A percentile compares a stretch with the other conserved stretches of the same genome.
Conservation (phyloP, 345 rosid genomes). For the Salix suchowensis region DNA sequence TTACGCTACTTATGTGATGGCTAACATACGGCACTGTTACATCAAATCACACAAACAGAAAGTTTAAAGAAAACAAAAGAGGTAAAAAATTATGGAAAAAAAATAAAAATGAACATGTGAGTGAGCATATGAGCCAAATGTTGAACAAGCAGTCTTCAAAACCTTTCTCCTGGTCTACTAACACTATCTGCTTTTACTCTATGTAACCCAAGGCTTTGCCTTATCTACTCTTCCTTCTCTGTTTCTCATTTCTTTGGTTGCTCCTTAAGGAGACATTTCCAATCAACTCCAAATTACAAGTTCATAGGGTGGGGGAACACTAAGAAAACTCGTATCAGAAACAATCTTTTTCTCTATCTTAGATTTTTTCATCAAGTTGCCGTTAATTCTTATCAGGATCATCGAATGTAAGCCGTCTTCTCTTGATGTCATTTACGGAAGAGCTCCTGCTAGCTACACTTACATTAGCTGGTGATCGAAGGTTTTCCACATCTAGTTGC, state of each 20-base stretch:
- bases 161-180: slow-evolving; percentile 10
- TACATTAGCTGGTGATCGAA: neutral
- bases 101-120: neutral
- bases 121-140: slow-evolving; percentile 10
- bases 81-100: neutral
- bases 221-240: slow-evolving; percentile 7
- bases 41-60: slow-evolving; percentile 32
- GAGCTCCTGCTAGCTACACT: slow-evolving; percentile 6
- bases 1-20: slow-evolving; percentile 26
- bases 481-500: slow-evolving; percentile 27
- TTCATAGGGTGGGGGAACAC: neutral
- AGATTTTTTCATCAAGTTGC: slow-evolving; percentile 15
- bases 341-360: neutral
- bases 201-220: slow-evolving; percentile 18
- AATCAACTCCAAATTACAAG: slow-evolving; percentile 11
- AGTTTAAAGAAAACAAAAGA: neutral
- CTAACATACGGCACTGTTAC: slow-evolving; percentile 33
- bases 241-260: slow-evolving; percentile 10
- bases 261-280: slow-evolving; percentile 5
- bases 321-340: neutral
- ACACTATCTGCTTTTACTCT: slow-evolving; percentile 17
- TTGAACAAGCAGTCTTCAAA: slow-evolving; percentile 17
- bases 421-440: slow-evolving; percentile 17
- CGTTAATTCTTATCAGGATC: slow-evolving; percentile 11
- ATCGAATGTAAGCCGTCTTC: slow-evolving; percentile 32